Percentiles rank a stretch among this genome's conserved stretches.
These are phyloP conservation scores for Sphagnum fallax DNA, from an alignment of 228 moss, liverwort and hornwort species.

Conservation along the genomic window DNA sequence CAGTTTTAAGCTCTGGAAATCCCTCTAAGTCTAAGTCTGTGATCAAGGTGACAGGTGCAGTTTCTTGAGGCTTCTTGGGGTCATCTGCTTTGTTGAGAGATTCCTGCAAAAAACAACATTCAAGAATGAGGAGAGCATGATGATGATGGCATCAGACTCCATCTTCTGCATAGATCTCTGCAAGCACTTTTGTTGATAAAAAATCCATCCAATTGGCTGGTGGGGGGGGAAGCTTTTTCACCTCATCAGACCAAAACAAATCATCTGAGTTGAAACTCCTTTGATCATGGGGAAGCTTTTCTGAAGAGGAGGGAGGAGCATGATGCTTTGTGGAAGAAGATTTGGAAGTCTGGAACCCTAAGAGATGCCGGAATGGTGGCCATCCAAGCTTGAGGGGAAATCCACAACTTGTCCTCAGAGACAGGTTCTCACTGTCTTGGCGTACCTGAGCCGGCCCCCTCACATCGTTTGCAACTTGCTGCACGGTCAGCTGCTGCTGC, in stretches of 20 bases:
- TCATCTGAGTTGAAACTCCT: conserved; percentile 35
- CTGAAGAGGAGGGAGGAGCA: not conserved
- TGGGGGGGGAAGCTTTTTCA: conserved; percentile 2
- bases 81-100: not conserved
- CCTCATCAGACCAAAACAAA: conserved; percentile 59
- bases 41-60: not conserved
- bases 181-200: not conserved
- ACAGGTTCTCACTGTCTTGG: not conserved
- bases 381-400: conserved; percentile 32
- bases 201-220: not conserved
- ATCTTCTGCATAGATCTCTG: not conserved
- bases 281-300: conserved; percentile 7
- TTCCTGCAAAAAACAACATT: not conserved
- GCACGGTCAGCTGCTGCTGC: conserved; percentile 10
- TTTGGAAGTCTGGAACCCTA: conserved; percentile 28
- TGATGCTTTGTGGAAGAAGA: not conserved
- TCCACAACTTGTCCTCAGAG: conserved; percentile 28
- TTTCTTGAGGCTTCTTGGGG: not conserved
- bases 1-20: not conserved
- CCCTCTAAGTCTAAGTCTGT: not conserved
- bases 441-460: conserved; percentile 11
- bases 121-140: not conserved
- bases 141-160: not conserved
- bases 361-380: conserved; percentile 20
- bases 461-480: conserved; percentile 17